Percentiles rank a stretch among this genome's conserved stretches.
Evolutionary conservation across 805 yeast species (phyloP).

Genomic region (Middelhovenomyces tepae): DNA sequence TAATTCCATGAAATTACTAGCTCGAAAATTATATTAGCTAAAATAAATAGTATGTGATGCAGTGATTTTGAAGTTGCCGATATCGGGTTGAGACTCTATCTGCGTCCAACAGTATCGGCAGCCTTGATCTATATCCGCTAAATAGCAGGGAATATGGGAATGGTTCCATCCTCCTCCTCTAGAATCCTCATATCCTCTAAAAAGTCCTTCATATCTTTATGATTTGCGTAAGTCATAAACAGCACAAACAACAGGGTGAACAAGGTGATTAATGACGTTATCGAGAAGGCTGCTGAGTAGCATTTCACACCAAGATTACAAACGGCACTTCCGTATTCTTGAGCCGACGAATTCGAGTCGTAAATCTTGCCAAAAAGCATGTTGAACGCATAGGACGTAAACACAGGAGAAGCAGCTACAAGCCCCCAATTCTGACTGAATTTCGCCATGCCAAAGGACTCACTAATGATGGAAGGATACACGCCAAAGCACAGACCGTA

Average conservation of each 20-base stretch:
- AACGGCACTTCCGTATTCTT: neutral
- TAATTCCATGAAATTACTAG: neutral
- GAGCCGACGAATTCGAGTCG: slow-evolving; percentile 35
- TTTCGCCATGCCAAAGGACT: slow-evolving; percentile 57
- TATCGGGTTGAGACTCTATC: too few relatives aligned
- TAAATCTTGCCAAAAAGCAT: slow-evolving; percentile 54
- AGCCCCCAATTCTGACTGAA: slow-evolving; percentile 72
- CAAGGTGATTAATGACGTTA: slow-evolving; percentile 1
- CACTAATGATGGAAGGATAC: slow-evolving; percentile 69
- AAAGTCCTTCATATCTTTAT: neutral
- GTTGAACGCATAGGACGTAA: slow-evolving; percentile 53
- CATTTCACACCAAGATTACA: slow-evolving; percentile 3
- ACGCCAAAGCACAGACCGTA: slow-evolving; percentile 69
- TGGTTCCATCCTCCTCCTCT: too few relatives aligned
- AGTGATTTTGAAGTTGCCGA: too few relatives aligned
- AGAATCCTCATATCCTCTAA: too few relatives aligned
- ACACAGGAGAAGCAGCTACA: slow-evolving; percentile 55
- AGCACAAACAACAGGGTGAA: neutral
- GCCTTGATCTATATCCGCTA: too few relatives aligned
- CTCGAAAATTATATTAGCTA: too few relatives aligned
- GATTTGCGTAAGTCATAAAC: slow-evolving; percentile 2
- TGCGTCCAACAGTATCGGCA: too few relatives aligned
- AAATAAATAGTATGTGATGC: too few relatives aligned
- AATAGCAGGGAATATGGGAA: too few relatives aligned
- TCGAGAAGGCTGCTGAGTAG: slow-evolving; percentile 3